A percentile compares a stretch with the other conserved stretches of the same genome.
Evolutionary conservation across 805 yeast species (phyloP).

Genomic region (Saturnispora hagleri): DNA sequence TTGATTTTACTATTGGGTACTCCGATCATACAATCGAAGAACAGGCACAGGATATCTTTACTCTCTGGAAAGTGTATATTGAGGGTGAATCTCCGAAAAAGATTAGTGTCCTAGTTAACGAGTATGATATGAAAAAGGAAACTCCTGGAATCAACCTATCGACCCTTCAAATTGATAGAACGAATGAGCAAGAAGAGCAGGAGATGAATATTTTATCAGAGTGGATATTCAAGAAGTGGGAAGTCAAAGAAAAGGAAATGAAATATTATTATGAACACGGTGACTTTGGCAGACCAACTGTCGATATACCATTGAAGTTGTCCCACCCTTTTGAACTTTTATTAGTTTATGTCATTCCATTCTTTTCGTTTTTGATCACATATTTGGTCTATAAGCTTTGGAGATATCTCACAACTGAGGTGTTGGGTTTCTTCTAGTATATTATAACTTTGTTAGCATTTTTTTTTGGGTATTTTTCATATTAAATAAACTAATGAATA

Average conservation of each 20-base stretch:
- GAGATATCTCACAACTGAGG: background rate
- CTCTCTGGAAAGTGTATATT: conserved; percentile 53
- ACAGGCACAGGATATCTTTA: conserved; percentile 71
- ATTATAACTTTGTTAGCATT: background rate
- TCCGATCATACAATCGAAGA: conserved; percentile 53
- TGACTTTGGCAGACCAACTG: conserved; percentile 30
- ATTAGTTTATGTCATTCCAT: conserved; percentile 22
- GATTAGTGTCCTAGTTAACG: conserved; percentile 58
- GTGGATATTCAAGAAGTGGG: conserved; percentile 75
- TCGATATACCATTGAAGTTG: conserved; percentile 17
- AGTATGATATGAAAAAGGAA: conserved; percentile 33
- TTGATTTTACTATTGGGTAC: conserved; percentile 81
- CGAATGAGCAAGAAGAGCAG: conserved; percentile 31
- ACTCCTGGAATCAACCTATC: conserved; percentile 28
- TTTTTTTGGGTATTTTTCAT: too few species aligned
- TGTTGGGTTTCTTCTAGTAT: background rate
- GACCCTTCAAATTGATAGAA: conserved; percentile 34
- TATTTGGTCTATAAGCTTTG: conserved; percentile 6
- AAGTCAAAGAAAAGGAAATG: conserved; percentile 65
- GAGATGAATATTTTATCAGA: conserved; percentile 44
- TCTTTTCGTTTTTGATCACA: conserved; percentile 5
- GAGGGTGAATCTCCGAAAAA: conserved; percentile 62
- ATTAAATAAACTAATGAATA: too few species aligned
- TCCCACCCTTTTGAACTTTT: conserved; percentile 9
- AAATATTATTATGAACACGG: conserved; percentile 52